Evolutionary conservation across 345 rosid species (phyloP).

Genomic region (Citrus sinensis): DNA sequence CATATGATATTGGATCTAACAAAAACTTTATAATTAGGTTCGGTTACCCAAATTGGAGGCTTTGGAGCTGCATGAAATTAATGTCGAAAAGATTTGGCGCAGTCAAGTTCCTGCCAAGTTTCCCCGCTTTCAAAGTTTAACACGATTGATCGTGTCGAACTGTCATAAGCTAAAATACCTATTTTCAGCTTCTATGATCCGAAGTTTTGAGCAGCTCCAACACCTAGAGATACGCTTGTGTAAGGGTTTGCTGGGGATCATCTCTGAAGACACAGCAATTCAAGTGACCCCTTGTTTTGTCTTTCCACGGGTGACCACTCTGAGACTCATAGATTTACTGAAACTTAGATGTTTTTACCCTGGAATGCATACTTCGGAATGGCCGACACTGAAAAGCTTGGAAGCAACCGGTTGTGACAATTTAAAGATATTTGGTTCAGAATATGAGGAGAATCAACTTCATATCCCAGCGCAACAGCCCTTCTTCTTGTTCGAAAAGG

Average conservation of each 20-base stretch:
- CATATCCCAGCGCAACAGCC: background rate
- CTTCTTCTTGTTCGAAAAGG: conserved; percentile 1
- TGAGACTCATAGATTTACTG: too few species aligned
- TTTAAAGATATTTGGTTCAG: too few species aligned
- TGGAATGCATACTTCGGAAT: too few species aligned
- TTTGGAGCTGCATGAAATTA: background rate
- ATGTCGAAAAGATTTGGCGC: conserved; percentile 6
- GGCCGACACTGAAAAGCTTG: too few species aligned
- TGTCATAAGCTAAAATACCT: background rate
- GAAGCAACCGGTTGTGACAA: too few species aligned
- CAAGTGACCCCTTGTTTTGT: background rate
- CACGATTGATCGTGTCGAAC: background rate
- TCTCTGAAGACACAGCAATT: background rate
- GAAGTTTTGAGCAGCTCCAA: background rate
- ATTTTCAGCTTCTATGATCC: too few species aligned
- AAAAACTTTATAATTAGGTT: conserved; percentile 6
- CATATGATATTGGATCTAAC: too few species aligned
- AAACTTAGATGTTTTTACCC: too few species aligned
- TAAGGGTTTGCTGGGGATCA: background rate
- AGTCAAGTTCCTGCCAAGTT: background rate
- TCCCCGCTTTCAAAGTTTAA: background rate
- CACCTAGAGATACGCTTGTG: background rate
- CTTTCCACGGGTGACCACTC: too few species aligned
- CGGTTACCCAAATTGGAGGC: conserved; percentile 15
- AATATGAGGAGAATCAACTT: background rate